Evolutionary conservation across 768 basidiomycete species (phyloP), one percentile per base, ranked within the genome.

Genomic region (Boletus pseudo-olivaceus): DNA sequence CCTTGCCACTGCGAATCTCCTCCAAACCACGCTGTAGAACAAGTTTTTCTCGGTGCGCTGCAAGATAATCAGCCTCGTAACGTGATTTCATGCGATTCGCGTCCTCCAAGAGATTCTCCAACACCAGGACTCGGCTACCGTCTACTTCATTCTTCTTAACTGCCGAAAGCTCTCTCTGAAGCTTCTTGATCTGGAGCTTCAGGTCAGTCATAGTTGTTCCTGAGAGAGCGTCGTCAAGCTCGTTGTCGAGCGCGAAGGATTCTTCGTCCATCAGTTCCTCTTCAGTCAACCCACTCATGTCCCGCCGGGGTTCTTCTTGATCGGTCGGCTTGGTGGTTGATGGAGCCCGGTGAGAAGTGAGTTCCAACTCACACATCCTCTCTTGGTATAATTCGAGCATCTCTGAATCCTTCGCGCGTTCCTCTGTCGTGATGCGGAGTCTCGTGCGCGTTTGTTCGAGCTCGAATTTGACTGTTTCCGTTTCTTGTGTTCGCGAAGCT

Each of bases 151-250:
- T 87, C 69, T 83, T 84, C 69, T 78, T 78, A 32, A 87, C 79
- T 6, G 83, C 80, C 46, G 87, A 85, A 32, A 98, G 76, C 66
- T 98, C 93, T 26, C 93, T 75, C 67, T 90, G 76, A 29, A 98
- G 78, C 55, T 83, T 86, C 55, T 87, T 83, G 47, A 98, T 82
- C 65, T 91, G 87, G 29, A 98, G 76, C 67, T 95, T 97, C 57
- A 98, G 75, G 66, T 93, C 92, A 1, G 93, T 98, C 84, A 87
- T 94, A 11, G 88, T 93, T 44, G 85, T 89, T 26, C 91, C 90
- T 27, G 82, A 70, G 41, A 93, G 78, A 0, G 91, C 91, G 59
- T 93, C 85, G 55, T 93, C 90, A n/a, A 97, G 75, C 72, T 96
- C 94, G 27, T 85, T 84, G 38, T 85, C 89, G 2, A 96, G 78